Percentiles rank a stretch among this genome's conserved stretches.
Conservation (phyloP, 192 early-diverging fungal species). For the Coemansia sp. region DNA sequence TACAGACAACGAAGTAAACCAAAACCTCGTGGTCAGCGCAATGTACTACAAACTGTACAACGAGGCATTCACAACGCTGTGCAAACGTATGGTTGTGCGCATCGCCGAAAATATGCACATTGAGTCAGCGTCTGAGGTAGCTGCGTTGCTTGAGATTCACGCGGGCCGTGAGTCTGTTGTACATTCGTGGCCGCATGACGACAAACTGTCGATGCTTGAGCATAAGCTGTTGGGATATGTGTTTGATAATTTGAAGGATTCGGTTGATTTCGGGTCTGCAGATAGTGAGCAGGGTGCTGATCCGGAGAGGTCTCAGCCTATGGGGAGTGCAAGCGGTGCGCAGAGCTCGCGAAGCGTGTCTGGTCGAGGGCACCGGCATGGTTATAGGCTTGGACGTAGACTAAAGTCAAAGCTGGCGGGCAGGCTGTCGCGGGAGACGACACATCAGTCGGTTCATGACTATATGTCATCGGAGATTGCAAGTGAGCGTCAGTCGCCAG, state of each 20-base stretch:
- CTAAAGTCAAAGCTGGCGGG: constrained; percentile 16
- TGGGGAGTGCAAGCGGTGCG: no score
- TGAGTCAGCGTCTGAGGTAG: constrained; percentile 17
- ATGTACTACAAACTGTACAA: constrained; percentile 53
- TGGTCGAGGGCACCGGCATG: no score
- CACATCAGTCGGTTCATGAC: constrained; percentile 21
- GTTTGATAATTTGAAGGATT: constrained; percentile 15
- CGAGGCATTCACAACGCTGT: constrained; percentile 35
- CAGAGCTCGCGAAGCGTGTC: no score
- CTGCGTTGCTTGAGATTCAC: constrained; percentile 19
- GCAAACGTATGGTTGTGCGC: constrained; percentile 39
- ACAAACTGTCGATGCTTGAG: constrained; percentile 36
- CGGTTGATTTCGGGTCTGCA: neutral
- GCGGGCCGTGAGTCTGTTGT: constrained; percentile 1
- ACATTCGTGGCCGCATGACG: constrained; percentile 16
- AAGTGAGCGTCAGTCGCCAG: neutral
- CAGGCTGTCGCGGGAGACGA: constrained; percentile 10
- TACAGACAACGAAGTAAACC: constrained; percentile 27
- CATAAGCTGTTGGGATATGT: constrained; percentile 36
- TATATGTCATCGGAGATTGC: constrained; percentile 27
- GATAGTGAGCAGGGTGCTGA: no score
- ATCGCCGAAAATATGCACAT: constrained; percentile 18
- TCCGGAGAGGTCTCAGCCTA: no score
- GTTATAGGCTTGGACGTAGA: constrained; percentile 4
- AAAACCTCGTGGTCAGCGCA: constrained; percentile 45